Conservation (phyloP, 805 yeast genomes). For the Isabelozyma pseudorhagii region DNA sequence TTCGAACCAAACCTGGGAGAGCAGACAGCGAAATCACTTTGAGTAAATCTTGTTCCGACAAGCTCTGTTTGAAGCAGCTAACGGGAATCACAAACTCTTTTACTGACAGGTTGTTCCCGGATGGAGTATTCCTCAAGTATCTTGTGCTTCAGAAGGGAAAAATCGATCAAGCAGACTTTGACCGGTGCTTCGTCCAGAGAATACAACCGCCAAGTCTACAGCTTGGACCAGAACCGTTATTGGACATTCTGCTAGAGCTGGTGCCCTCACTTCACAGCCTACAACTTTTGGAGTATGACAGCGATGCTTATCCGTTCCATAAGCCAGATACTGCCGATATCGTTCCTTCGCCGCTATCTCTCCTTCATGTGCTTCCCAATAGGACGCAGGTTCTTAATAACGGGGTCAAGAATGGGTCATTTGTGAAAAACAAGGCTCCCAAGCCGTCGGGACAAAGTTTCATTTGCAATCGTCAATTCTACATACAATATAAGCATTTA, state of each 20-base stretch:
- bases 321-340: conserved; percentile 12
- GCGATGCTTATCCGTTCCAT: conserved; percentile 19
- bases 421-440: conserved; percentile 42
- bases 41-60: conserved; percentile 90
- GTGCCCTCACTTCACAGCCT: conserved; percentile 10
- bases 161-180: conserved; percentile 21
- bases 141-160: conserved; percentile 45
- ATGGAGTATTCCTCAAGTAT: conserved; percentile 41
- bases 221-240: too few species aligned
- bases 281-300: conserved; percentile 16
- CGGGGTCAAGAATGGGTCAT: conserved; percentile 62
- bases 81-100: conserved; percentile 51
- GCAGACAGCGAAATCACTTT: conserved; percentile 66
- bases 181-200: conserved; percentile 40
- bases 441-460: conserved; percentile 41
- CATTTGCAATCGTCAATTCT: conserved; percentile 28
- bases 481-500: conserved; percentile 7
- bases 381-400: conserved; percentile 44
- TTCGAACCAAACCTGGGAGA: conserved; percentile 93
- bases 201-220: too few species aligned
- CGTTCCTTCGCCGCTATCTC: conserved; percentile 28
- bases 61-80: conserved; percentile 62
- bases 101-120: conserved; percentile 31
- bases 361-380: conserved; percentile 22
- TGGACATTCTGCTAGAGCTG: too few species aligned